A percentile compares a stretch with the other conserved stretches of the same genome.
phyloP scores from a whole-genome alignment of 768 basidiomycete genomes.

The Serendipita sp. region DNA sequence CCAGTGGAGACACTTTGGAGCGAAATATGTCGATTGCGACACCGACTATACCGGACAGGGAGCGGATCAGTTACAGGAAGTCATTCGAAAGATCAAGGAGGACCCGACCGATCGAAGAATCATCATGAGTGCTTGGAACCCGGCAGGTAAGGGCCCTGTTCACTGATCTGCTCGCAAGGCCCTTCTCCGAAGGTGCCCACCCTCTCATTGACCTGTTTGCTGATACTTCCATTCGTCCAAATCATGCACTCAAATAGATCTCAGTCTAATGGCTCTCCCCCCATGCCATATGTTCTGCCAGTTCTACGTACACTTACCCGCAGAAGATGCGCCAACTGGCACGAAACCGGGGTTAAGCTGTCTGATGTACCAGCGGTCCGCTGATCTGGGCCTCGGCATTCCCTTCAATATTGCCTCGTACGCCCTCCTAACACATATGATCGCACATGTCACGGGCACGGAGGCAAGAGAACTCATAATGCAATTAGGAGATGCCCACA shows the following conservation, averaged over 20 bases:
- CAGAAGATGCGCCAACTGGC: conserved; percentile 23
- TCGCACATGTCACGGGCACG: conserved; percentile 81
- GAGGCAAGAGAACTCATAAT: conserved; percentile 81
- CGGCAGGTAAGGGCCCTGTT: no score
- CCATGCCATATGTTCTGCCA: conserved; percentile 99
- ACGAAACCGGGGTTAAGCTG: conserved; percentile 69
- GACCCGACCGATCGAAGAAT: conserved; percentile 90
- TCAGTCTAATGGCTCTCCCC: conserved; percentile 87
- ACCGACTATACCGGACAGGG: conserved; percentile 66
- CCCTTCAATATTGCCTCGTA: conserved; percentile 99
- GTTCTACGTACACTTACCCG: conserved; percentile 89
- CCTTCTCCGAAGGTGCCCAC: background rate
- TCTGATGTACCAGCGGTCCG: conserved; percentile 95
- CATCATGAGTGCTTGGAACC: conserved; percentile 95
- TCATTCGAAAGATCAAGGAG: conserved; percentile 81
- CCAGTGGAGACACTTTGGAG: conserved; percentile 93
- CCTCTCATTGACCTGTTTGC: no score
- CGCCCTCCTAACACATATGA: conserved; percentile 92
- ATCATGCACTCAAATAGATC: conserved; percentile 35
- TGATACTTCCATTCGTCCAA: background rate
- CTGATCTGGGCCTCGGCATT: conserved; percentile 91
- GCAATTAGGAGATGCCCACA: conserved; percentile 95
- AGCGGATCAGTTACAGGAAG: conserved; percentile 82
- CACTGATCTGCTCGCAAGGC: background rate
- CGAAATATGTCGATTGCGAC: conserved; percentile 60